Evolutionary conservation across 768 basidiomycete species (phyloP).

Genomic region (Trametes sanguinea): DNA sequence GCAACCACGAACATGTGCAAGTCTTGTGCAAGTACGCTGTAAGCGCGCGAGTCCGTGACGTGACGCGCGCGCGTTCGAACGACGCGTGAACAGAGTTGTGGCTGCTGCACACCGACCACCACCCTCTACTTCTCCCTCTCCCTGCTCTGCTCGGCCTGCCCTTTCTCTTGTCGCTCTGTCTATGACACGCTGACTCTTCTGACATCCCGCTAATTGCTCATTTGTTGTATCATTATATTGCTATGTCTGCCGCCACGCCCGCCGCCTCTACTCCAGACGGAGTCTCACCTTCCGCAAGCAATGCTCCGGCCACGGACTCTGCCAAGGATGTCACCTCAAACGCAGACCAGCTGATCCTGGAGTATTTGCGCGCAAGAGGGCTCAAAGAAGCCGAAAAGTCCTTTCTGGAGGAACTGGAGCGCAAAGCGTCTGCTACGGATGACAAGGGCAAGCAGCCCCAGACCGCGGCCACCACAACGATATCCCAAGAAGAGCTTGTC

Average conservation of each 20-base stretch:
- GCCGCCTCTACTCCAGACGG: constrained; percentile 53
- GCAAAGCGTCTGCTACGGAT: constrained; percentile 31
- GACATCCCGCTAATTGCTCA: not conserved
- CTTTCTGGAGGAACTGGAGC: constrained; percentile 43
- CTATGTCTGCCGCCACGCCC: constrained; percentile 54
- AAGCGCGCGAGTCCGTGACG: constrained; percentile 9
- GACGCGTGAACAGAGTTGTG: constrained; percentile 7
- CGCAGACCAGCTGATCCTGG: constrained; percentile 45
- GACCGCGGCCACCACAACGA: constrained; percentile 20
- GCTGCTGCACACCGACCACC: not conserved
- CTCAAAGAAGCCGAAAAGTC: constrained; percentile 46
- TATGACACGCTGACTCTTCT: not conserved
- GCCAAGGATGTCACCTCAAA: constrained; percentile 43
- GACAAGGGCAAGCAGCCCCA: constrained; percentile 39
- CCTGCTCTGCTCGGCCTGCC: not conserved
- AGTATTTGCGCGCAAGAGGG: constrained; percentile 52
- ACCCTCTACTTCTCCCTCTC: not conserved
- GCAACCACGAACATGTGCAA: no score
- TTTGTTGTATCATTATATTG: constrained; percentile 15
- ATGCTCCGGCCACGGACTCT: constrained; percentile 42
- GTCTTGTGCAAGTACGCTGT: not conserved
- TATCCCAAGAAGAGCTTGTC: constrained; percentile 53
- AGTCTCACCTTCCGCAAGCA: constrained; percentile 38
- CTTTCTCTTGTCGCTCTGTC: not conserved
- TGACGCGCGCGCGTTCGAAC: constrained; percentile 17